A percentile compares a stretch with the other conserved stretches of the same genome.
phyloP scores from a whole-genome alignment of 2,329 filamentous ascomycete genomes.

The Colletotrichum abscissum region DNA sequence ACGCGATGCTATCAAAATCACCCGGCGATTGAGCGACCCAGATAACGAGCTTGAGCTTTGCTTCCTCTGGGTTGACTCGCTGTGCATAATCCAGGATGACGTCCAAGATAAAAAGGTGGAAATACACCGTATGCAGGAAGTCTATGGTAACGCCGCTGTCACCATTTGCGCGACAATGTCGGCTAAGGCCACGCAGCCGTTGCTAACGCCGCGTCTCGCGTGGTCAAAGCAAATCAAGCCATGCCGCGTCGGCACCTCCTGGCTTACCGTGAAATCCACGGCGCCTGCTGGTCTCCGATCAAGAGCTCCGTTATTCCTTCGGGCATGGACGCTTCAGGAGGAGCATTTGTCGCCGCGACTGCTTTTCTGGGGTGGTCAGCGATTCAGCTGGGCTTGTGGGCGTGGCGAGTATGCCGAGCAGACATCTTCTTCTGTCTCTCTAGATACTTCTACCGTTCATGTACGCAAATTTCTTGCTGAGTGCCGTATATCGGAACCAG shows the following conservation, averaged over 20 bases:
- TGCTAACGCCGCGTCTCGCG: neutral
- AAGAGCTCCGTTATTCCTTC: neutral
- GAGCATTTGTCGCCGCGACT: neutral
- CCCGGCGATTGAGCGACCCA: neutral
- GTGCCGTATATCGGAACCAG: neutral
- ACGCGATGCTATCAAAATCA: neutral
- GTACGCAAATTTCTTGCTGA: neutral
- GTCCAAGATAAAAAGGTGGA: constrained; percentile 45
- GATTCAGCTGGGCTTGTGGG: neutral
- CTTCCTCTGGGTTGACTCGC: constrained; percentile 57
- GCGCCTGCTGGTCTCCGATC: neutral
- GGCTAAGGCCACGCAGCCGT: neutral
- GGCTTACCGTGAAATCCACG: neutral
- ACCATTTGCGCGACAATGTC: neutral
- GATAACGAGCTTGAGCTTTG: constrained; percentile 42
- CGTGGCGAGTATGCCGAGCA: neutral
- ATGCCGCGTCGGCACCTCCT: neutral
- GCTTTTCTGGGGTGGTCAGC: constrained; percentile 7
- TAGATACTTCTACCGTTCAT: neutral
- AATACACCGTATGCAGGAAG: neutral
- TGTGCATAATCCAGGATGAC: constrained; percentile 57
- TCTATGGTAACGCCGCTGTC: neutral
- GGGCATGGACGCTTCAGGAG: neutral
- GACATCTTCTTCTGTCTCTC: neutral
- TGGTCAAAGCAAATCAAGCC: neutral